Evolutionary conservation across 805 yeast genomes (phyloP), one percentile per base, ranked within the genome.

Genomic region (Crinitomyces ghanaensis): DNA sequence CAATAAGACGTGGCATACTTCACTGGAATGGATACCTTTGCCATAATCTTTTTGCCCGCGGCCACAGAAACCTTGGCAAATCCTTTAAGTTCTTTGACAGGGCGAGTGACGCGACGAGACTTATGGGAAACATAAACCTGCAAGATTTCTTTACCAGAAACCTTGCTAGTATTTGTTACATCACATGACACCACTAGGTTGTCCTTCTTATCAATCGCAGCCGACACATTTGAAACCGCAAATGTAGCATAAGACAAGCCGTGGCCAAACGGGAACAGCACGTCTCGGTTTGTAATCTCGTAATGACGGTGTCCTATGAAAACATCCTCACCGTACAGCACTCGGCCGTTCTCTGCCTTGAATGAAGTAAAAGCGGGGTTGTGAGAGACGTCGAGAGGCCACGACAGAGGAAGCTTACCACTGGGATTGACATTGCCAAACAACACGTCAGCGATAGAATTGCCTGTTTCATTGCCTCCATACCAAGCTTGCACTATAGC

Each of bases 261-360:
- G 44, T 52, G 62, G 4, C 81, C 81, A 51, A 75, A 76, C 27
- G 79, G 74, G 59, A 65, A 74, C 31, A 66, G 57, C 4, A 69
- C 72, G 18, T 60, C 60, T 26, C 51, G 55, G 40, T 65, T 61
- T 23, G 57, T 48, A 51, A 67, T 68, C 45, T 75, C 80, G 51
- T 70, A 76, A 56, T 56, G 71, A 38, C 72, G 59, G 58, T 75
- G 74, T 14, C 81, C 82, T 33, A 74, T 70, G 49, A 62, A 74
- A 29, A 75, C 68, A 46, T 74, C 79, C 50, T 76, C 83, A 38
- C 81, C 79, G 44, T 75, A 76, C 35, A 67, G 45, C 20, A 66
- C 70, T 33, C 65, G 54, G 28, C 79, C 78, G 46, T 62, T 62
- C 45, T 66, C 66, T 6, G 74, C 57, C 19, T 57, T 56, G 56